Evolutionary conservation across 257 asterid species (phyloP).

Genomic region (Jasminum sambac): DNA sequence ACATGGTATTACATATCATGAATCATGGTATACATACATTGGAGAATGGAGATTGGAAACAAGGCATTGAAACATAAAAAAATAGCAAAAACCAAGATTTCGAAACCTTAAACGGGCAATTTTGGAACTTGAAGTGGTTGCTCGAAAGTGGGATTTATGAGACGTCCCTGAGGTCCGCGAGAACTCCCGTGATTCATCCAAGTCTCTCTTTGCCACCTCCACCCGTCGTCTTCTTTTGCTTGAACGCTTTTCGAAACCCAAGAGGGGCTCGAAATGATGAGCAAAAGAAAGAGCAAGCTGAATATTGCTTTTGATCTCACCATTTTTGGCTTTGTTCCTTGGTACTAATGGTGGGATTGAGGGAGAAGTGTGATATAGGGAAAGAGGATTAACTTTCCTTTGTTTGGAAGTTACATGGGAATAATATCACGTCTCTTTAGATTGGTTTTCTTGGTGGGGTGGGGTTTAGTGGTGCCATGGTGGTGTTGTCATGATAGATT

Average conservation of each 20-base stretch:
- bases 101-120: conserved; percentile 35
- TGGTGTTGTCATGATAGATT: conserved; percentile 30
- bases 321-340: conserved; percentile 32
- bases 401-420: conserved; percentile 41
- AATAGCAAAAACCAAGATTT: background rate
- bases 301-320: conserved; percentile 27
- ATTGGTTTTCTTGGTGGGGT: conserved; percentile 25
- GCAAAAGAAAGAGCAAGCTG: conserved; percentile 39
- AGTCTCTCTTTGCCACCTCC: conserved; percentile 43
- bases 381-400: conserved; percentile 41
- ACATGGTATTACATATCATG: background rate
- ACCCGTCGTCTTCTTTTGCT: conserved; percentile 12
- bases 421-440: conserved; percentile 23
- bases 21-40: background rate
- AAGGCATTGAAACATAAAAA: background rate
- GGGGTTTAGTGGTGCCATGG: conserved; percentile 19
- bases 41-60: background rate
- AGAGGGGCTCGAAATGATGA: conserved; percentile 31
- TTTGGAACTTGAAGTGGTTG: conserved; percentile 36
- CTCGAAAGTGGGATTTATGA: conserved; percentile 40
- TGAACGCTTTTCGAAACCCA: conserved; percentile 18
- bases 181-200: conserved; percentile 69
- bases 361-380: conserved; percentile 28
- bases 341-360: conserved; percentile 11
- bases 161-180: conserved; percentile 47